Conservation (phyloP, 2,329 filamentous ascomycete species). For the Clarireedia homoeocarpa region DNA sequence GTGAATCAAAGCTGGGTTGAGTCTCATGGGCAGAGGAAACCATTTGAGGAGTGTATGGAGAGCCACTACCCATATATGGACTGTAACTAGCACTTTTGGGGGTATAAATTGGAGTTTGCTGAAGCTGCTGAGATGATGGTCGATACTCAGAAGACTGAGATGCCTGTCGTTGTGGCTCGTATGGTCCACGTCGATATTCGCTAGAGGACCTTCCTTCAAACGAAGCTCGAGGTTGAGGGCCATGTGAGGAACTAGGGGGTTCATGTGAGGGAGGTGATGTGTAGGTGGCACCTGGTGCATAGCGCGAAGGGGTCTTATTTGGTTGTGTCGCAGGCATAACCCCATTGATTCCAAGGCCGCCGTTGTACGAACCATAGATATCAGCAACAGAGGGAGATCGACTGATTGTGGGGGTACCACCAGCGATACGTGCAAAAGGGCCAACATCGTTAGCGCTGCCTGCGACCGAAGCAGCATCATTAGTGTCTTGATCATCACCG, state of each 20-base stretch:
- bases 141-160: slow-evolving; percentile 34
- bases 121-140: slow-evolving; percentile 22
- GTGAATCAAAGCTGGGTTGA: slow-evolving; percentile 9
- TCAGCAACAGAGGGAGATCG: slow-evolving; percentile 71
- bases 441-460: slow-evolving; percentile 55
- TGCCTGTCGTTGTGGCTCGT: slow-evolving; percentile 36
- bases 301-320: slow-evolving; percentile 24
- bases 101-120: slow-evolving; percentile 24
- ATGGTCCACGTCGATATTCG: slow-evolving; percentile 33
- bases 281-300: slow-evolving; percentile 26
- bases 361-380: slow-evolving; percentile 40
- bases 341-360: slow-evolving; percentile 28
- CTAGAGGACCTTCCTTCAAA: slow-evolving; percentile 39
- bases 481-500: slow-evolving; percentile 72
- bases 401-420: slow-evolving; percentile 68
- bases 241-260: slow-evolving; percentile 19
- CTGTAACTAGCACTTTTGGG: slow-evolving; percentile 18
- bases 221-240: slow-evolving; percentile 32
- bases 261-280: slow-evolving; percentile 19
- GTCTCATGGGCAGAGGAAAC: neutral
- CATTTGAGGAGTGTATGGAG: slow-evolving; percentile 3
- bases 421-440: slow-evolving; percentile 74
- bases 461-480: slow-evolving; percentile 47
- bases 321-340: slow-evolving; percentile 11
- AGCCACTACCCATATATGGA: slow-evolving; percentile 13